Percentiles rank a stretch among this genome's conserved stretches.
Evolutionary conservation across 306 rosid species (phyloP).

Genomic region (Vachellia pachyceras): DNA sequence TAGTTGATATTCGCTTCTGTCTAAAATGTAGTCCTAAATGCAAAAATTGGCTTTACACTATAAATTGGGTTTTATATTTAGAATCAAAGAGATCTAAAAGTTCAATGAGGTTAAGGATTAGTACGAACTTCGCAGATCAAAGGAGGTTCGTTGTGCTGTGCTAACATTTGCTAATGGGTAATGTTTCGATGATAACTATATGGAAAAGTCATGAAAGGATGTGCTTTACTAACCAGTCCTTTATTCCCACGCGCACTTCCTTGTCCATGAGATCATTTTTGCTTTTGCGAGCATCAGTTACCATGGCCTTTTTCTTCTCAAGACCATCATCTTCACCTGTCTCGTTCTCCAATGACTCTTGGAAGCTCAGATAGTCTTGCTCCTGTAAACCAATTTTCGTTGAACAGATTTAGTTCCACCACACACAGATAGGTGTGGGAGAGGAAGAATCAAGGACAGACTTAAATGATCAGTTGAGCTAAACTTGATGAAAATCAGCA

Average conservation of each 20-base stretch:
- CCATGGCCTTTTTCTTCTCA: constrained; percentile 9
- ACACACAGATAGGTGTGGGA: not conserved
- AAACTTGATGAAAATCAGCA: not conserved
- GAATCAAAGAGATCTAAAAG: no score
- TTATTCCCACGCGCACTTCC: constrained; percentile 73
- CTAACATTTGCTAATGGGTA: not conserved
- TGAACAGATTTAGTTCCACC: constrained; percentile 6
- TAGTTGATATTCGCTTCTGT: not conserved
- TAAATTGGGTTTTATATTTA: no score
- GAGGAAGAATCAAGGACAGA: constrained; percentile 1
- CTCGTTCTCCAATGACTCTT: constrained; percentile 52
- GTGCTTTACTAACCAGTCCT: constrained; percentile 74
- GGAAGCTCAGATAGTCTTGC: constrained; percentile 61
- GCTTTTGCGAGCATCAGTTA: constrained; percentile 29
- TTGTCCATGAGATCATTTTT: constrained; percentile 15
- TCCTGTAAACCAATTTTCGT: constrained; percentile 46
- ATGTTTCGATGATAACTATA: not conserved
- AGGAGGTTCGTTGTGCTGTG: not conserved
- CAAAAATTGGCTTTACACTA: no score
- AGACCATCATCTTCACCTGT: constrained; percentile 29
- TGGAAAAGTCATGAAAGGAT: not conserved
- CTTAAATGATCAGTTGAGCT: not conserved
- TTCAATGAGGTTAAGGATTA: no score
- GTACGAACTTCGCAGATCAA: not conserved
- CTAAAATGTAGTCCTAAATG: no score